Evolutionary conservation across 1,284 basidiomycete genomes (phyloP), one percentile per base, ranked within the genome.

Genomic region (Cutaneotrichosporon cutaneum): DNA sequence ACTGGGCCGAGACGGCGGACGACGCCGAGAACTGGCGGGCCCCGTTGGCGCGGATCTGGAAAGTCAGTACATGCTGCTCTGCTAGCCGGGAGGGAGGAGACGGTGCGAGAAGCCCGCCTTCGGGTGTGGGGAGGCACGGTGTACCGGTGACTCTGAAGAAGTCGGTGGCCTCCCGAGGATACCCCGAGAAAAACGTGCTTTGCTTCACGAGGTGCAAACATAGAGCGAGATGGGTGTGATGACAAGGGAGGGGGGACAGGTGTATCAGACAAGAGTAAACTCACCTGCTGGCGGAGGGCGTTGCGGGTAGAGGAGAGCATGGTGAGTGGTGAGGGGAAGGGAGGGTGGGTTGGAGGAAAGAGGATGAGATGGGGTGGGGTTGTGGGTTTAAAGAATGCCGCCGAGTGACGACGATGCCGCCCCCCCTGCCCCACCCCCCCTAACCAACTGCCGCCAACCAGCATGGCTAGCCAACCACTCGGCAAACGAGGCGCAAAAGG

Each of bases 1-100:
- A 87, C 68, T 85, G 83, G 80, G 87, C 90, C 58, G 69, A 58
- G 53, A 86, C 79, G 79, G 87, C 89, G 48, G 70, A 69, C 55
- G 87, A 80, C 58, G 85, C 82, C 44, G 90, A 78, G 69, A 80
- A 81, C 30, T 73, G 71, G 60, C 81, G 74, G 48, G 75, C 73
- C 56, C 54, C 56, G 59, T 79, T 62, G 58, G 58, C 35, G 58
- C 63, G 63, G 39, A 63, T 56, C 59, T 60, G 57, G 51, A 39
- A 5, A 39, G 36, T 39, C 36, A 39, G 36, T 39, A 39, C 36
- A 39, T 39, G 36, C 6, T 39, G 36, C 14, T 13, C 14, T 39
- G 6, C 33, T 33, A 33, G 13, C 33, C 33, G 33, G 33, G 33
- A 33, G 13, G 13, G 33, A 33, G 36, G 18, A 39, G 36, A 39